These are phyloP conservation scores for Tulasnella sp. DNA, from an alignment of 768 basidiomycete genomes.

Conservation along the genomic window DNA sequence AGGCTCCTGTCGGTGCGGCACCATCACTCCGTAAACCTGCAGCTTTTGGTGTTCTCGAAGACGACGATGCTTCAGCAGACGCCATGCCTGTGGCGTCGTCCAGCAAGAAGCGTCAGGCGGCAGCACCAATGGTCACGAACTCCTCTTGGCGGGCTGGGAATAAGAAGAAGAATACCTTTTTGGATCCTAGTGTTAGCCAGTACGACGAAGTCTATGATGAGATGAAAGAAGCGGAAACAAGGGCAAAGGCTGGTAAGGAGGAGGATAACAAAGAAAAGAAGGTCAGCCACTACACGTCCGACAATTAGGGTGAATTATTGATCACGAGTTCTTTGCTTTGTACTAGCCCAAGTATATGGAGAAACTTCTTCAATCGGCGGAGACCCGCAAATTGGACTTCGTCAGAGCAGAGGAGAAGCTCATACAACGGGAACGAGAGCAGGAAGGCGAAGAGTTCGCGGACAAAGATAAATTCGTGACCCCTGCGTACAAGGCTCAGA, in stretches of 20 bases:
- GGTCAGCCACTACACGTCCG: slow-evolving; percentile 35
- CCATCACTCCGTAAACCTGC: slow-evolving; percentile 48
- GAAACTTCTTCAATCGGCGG: slow-evolving; percentile 64
- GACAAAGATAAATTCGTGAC: slow-evolving; percentile 98
- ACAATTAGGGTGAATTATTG: neutral
- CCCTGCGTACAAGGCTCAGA: slow-evolving; percentile 92
- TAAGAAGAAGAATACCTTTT: slow-evolving; percentile 65
- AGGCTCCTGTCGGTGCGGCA: slow-evolving; percentile 36
- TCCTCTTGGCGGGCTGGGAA: slow-evolving; percentile 48
- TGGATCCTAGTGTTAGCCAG: slow-evolving; percentile 79
- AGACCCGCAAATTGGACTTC: slow-evolving; percentile 80
- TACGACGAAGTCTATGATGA: slow-evolving; percentile 96
- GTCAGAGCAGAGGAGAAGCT: slow-evolving; percentile 95
- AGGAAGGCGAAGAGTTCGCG: slow-evolving; percentile 84
- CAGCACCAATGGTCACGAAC: slow-evolving; percentile 38
- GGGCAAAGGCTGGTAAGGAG: slow-evolving; percentile 68
- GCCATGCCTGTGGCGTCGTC: slow-evolving; percentile 37
- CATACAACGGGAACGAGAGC: slow-evolving; percentile 85
- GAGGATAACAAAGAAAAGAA: slow-evolving; percentile 66
- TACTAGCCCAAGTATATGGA: slow-evolving; percentile 95
- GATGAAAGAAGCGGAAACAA: slow-evolving; percentile 79
- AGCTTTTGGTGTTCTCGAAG: slow-evolving; percentile 49
- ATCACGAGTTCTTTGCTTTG: too few relatives aligned
- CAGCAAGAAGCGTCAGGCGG: slow-evolving; percentile 45
- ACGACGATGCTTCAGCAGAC: slow-evolving; percentile 49